Evolutionary conservation across 228 moss, liverwort and hornwort species (phyloP), one percentile per base, ranked within the genome.

Genomic region (Sphagnum magellanicum): DNA sequence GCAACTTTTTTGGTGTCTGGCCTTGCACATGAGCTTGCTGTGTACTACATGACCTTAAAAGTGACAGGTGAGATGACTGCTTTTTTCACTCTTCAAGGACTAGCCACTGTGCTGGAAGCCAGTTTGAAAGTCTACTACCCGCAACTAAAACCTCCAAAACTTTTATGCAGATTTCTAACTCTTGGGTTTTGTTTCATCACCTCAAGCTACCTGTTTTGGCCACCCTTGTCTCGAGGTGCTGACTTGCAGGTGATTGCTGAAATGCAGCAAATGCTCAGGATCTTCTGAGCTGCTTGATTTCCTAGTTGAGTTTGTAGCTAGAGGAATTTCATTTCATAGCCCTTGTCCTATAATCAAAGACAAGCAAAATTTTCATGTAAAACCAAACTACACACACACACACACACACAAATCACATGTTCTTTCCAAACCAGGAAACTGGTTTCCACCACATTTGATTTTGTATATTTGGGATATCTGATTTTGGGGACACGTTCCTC

Each of bases 161-260:
- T 63, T 11, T 65, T 78, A 5, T 71, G 63, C 0, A 76, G 65
- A 7, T 0, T 72, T 3, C 8, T 71, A 0, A 85, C 85, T 6
- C 74, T 88, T 0, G 58, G 82, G 0, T 88, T 88, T 46, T 53
- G 66, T 4, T 74, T 82, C 4, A 0, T 75, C 3, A 79, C 82
- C 0, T 6, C 88, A 12, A 77, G 77, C 50, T 80, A 74, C 78
- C 61, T 88, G 48, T 88, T 88, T 32, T 88, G 84, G 81, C 88
- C 88, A 8, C 88, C 88, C 0, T 0, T 88, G 0, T 73, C 82
- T 63, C 13, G 63, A 14, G 67, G 49, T 10, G 50, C 68, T 4
- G 78, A 72, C 47, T 46, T 65, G 15, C 79, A 79, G 62, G n/a
- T 50, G 2, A 50, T 82, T 0, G 64, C 51, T 8, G 84, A 88